A percentile compares a stretch with the other conserved stretches of the same genome.
Conservation (phyloP, 2,329 filamentous ascomycete genomes). For the Arthrobotrys megalospora region DNA sequence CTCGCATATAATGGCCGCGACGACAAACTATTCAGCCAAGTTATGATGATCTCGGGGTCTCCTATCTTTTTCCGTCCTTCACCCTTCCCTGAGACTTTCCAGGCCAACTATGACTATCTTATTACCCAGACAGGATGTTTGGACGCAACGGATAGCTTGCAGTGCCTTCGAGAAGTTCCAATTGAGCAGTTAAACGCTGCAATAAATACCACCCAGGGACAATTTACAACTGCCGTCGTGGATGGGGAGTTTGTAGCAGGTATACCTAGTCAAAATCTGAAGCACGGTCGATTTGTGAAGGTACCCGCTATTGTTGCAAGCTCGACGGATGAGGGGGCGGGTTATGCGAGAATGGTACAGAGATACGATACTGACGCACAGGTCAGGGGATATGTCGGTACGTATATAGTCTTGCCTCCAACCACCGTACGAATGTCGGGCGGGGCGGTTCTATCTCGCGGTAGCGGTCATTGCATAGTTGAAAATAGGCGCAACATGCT, state of each 20-base stretch:
- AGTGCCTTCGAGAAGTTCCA: slow-evolving; percentile 76
- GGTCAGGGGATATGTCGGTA: not conserved
- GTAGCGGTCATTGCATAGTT: too few species aligned
- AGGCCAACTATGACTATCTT: slow-evolving; percentile 70
- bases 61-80: slow-evolving; percentile 64
- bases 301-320: slow-evolving; percentile 76
- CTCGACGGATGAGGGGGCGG: slow-evolving; percentile 77
- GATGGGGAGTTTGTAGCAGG: slow-evolving; percentile 74
- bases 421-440: too few species aligned
- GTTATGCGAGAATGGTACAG: not conserved
- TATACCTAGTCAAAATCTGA: slow-evolving; percentile 72
- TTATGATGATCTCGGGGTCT: slow-evolving; percentile 71
- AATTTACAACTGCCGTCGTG: slow-evolving; percentile 67
- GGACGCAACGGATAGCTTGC: slow-evolving; percentile 73
- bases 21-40: slow-evolving; percentile 72
- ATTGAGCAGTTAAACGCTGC: slow-evolving; percentile 74
- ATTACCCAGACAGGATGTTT: slow-evolving; percentile 75
- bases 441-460: too few species aligned
- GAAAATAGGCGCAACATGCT: too few species aligned
- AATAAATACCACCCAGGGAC: slow-evolving; percentile 66
- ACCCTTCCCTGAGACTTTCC: not conserved
- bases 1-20: slow-evolving; percentile 73
- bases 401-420: too few species aligned
- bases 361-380: slow-evolving; percentile 1
- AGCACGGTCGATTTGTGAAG: slow-evolving; percentile 74